Conservation (phyloP, 176 grass and related monocot species). For the Pharus latifolius region DNA sequence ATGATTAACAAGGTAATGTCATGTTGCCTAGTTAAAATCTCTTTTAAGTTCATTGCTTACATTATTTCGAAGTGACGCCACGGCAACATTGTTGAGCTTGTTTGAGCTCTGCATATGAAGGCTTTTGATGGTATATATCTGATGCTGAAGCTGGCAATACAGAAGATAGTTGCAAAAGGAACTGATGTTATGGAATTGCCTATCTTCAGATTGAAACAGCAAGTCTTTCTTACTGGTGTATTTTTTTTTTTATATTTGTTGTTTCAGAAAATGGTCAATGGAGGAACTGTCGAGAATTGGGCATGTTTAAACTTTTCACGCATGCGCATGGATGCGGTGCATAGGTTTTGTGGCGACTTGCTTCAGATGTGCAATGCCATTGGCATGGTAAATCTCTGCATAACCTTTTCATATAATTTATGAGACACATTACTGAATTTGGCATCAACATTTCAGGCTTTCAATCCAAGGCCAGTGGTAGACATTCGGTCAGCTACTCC, state of each 20-base stretch:
- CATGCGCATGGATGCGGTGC: neutral
- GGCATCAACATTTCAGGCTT: constrained; percentile 19
- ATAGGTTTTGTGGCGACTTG: constrained; percentile 29
- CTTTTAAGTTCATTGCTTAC: neutral
- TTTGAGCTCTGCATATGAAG: neutral
- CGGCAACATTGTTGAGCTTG: neutral
- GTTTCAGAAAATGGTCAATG: constrained; percentile 62
- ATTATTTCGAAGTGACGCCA: neutral
- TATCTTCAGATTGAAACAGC: neutral
- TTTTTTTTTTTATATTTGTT: neutral
- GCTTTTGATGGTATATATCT: neutral
- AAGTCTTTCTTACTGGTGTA: constrained; percentile 5
- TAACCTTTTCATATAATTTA: neutral
- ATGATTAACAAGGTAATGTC: constrained; percentile 71
- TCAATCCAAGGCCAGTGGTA: constrained; percentile 28
- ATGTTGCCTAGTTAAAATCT: neutral
- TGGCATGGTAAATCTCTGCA: constrained; percentile 44
- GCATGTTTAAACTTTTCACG: constrained; percentile 55
- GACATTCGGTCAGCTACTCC: neutral
- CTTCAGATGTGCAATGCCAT: constrained; percentile 51
- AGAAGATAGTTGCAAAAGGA: neutral
- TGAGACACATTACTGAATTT: neutral
- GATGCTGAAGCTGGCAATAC: neutral
- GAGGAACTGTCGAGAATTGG: constrained; percentile 40
- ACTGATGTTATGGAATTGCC: neutral